Percentiles rank a stretch among this genome's conserved stretches.
Evolutionary conservation across 805 yeast species (phyloP).

Genomic region (Candida ovalis): DNA sequence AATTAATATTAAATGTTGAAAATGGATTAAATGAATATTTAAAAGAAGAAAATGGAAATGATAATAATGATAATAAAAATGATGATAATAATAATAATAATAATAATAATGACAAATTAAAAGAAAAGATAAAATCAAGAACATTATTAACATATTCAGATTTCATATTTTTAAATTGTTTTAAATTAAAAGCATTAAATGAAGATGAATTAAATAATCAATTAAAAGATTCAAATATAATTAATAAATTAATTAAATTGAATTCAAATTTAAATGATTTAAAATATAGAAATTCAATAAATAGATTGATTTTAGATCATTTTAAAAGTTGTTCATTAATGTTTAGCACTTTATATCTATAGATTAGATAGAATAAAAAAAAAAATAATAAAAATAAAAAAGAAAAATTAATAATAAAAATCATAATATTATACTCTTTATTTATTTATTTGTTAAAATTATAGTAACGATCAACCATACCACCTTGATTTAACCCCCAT

Average conservation of each 20-base stretch:
- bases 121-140: background rate
- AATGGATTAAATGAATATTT: background rate
- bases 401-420: background rate
- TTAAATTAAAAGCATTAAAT: conserved; percentile 7
- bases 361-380: background rate
- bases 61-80: background rate
- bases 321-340: conserved; percentile 16
- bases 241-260: conserved; percentile 1
- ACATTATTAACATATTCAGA: conserved; percentile 18
- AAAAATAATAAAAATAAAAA: background rate
- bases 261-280: conserved; percentile 8
- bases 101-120: background rate
- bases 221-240: background rate
- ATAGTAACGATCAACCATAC: conserved; percentile 11
- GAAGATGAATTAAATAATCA: conserved; percentile 7
- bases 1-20: conserved; percentile 6
- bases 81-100: background rate
- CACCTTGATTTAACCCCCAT: conserved; percentile 11
- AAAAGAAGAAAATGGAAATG: background rate
- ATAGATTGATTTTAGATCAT: conserved; percentile 15
- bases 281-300: conserved; percentile 5
- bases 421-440: background rate
- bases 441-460: conserved; percentile 3
- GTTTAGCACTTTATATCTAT: conserved; percentile 16
- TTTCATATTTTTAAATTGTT: conserved; percentile 15